A percentile compares a stretch with the other conserved stretches of the same genome.
phyloP scores from a whole-genome alignment of 179 eudicot genomes.

The Sideroxylon spinosum region DNA sequence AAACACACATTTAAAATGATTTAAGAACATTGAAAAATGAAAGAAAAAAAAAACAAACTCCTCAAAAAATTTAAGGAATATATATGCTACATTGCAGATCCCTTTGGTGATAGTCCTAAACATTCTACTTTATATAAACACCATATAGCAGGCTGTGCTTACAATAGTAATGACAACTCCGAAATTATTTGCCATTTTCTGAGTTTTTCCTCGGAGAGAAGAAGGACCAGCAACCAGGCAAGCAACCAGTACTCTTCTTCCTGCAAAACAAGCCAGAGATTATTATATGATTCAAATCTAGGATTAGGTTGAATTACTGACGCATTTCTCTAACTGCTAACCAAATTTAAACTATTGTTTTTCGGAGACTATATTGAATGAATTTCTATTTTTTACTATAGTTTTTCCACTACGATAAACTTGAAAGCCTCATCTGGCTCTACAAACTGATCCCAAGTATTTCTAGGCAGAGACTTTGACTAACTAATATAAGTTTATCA shows the following conservation, averaged over 20 bases:
- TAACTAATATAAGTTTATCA: no score
- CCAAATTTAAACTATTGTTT: neutral
- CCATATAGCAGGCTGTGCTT: neutral
- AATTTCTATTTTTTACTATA: no score
- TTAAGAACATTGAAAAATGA: neutral
- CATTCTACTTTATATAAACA: neutral
- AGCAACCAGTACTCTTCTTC: constrained; percentile 6
- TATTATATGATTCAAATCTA: neutral
- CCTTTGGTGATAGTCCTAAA: neutral
- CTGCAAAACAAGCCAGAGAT: neutral
- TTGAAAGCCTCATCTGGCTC: neutral
- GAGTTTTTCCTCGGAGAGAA: neutral
- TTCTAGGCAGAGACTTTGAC: no score
- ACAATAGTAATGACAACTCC: neutral
- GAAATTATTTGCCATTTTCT: neutral
- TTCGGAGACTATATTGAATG: neutral
- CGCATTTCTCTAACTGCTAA: neutral
- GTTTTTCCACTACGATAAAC: no score
- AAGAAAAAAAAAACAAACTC: neutral
- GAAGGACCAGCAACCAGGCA: constrained; percentile 10
- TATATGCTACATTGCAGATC: neutral
- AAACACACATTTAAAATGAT: neutral
- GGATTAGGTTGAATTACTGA: neutral
- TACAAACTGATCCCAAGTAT: no score
- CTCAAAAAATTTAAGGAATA: constrained; percentile 14